These are phyloP conservation scores for Naegleria fowleri DNA, from an alignment of 208 protist genomes.

Conservation along the genomic window DNA sequence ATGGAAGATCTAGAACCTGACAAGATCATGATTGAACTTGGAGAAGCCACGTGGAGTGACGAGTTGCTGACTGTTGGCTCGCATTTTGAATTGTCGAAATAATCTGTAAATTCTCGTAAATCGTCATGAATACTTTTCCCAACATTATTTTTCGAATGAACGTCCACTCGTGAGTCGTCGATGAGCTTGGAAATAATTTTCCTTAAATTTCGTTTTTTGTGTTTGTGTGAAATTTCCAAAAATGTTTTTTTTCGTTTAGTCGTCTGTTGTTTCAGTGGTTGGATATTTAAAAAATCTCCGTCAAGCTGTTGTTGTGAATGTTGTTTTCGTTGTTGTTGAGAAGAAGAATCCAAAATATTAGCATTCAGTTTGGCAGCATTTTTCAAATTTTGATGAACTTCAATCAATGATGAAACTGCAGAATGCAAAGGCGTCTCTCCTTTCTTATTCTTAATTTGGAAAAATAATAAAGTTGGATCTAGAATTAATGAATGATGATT, in stretches of 20 bases:
- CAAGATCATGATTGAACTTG: no score
- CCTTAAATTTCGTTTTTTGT: neutral
- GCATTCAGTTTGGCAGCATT: neutral
- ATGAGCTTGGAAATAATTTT: neutral
- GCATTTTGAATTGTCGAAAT: neutral
- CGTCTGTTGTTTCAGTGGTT: no score
- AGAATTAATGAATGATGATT: neutral
- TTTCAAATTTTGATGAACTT: neutral
- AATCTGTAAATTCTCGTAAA: neutral
- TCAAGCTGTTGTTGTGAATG: neutral
- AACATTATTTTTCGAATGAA: neutral
- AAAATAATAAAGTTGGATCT: neutral
- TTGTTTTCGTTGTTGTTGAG: no score
- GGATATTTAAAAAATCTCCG: no score
- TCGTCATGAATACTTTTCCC: neutral
- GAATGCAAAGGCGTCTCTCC: neutral
- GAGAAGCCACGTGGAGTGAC: no score
- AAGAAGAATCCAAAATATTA: no score
- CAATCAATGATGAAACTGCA: neutral
- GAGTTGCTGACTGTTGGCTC: no score
- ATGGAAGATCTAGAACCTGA: no score
- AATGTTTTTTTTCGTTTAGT: neutral
- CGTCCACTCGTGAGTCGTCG: neutral
- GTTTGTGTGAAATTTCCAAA: neutral
- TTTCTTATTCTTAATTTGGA: neutral